These are phyloP conservation scores for Termitomyces sp. DNA, from an alignment of 768 basidiomycete species.

Conservation along the genomic window DNA sequence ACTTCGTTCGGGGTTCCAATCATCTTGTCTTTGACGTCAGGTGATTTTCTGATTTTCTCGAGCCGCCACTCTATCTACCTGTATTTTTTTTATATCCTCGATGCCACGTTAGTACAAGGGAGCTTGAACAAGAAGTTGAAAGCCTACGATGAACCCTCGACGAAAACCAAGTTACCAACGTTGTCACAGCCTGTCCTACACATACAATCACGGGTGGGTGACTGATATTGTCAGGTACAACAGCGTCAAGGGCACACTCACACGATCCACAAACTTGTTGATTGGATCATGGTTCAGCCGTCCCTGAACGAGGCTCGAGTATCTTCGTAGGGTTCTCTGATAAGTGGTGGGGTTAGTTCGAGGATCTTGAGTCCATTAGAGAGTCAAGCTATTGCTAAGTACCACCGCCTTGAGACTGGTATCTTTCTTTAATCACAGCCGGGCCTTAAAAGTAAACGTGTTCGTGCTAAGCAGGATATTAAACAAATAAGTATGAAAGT, in stretches of 20 bases:
- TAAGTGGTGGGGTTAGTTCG: neutral
- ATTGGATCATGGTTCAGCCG: neutral
- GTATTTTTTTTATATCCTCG: neutral
- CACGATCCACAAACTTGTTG: neutral
- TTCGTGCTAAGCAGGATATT: neutral
- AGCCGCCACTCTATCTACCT: neutral
- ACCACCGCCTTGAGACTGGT: neutral
- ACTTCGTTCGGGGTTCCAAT: neutral
- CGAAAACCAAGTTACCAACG: neutral
- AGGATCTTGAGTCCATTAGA: neutral
- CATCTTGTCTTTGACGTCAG: neutral
- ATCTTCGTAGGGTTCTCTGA: neutral
- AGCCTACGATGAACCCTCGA: neutral
- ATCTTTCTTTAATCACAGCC: no score
- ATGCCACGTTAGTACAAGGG: neutral
- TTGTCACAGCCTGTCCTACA: neutral
- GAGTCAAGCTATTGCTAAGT: neutral
- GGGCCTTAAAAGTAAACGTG: no score
- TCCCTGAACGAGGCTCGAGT: neutral
- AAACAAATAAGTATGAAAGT: neutral
- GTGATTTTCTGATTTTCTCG: neutral
- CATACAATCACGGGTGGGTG: neutral
- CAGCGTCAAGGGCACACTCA: neutral
- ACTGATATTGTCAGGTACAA: neutral
- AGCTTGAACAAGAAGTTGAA: neutral